Conservation (phyloP, 2,329 filamentous ascomycete genomes). For the Penicillium sp. region DNA sequence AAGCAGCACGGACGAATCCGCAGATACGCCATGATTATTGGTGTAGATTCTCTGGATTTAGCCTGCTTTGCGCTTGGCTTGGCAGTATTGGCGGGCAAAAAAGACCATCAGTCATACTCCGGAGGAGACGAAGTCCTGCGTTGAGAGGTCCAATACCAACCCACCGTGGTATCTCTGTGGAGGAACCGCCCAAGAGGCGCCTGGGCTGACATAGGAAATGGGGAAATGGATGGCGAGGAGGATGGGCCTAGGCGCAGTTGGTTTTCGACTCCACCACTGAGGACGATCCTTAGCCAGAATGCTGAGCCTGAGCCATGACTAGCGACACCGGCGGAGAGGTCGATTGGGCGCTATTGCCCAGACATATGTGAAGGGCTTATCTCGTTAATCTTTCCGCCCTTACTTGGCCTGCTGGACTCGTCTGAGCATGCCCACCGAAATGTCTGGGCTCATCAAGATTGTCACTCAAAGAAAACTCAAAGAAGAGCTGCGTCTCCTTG, state of each 20-base stretch:
- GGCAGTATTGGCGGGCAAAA: conserved; percentile 14
- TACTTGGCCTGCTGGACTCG: neutral
- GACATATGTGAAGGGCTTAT: conserved; percentile 11
- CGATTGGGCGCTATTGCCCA: neutral
- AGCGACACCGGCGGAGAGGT: neutral
- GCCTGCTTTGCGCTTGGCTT: conserved; percentile 12
- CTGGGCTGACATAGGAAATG: neutral
- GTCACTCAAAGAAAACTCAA: neutral
- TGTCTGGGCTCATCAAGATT: neutral
- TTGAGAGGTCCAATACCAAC: neutral
- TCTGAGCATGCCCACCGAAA: neutral
- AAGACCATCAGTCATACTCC: conserved; percentile 5
- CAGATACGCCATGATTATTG: conserved; percentile 70
- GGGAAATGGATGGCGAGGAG: neutral
- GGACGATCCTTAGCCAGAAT: neutral
- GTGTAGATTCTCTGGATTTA: conserved; percentile 14
- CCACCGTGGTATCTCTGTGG: neutral
- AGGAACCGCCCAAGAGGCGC: neutral
- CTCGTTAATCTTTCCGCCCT: neutral
- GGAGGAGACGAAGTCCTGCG: neutral
- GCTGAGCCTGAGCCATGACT: neutral
- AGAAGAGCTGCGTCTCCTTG: neutral
- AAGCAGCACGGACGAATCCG: conserved; percentile 61
- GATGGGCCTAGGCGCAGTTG: neutral
- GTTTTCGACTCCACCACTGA: conserved; percentile 8